phyloP scores from a whole-genome alignment of 179 eudicot genomes.

The Actinidia chinensis region DNA sequence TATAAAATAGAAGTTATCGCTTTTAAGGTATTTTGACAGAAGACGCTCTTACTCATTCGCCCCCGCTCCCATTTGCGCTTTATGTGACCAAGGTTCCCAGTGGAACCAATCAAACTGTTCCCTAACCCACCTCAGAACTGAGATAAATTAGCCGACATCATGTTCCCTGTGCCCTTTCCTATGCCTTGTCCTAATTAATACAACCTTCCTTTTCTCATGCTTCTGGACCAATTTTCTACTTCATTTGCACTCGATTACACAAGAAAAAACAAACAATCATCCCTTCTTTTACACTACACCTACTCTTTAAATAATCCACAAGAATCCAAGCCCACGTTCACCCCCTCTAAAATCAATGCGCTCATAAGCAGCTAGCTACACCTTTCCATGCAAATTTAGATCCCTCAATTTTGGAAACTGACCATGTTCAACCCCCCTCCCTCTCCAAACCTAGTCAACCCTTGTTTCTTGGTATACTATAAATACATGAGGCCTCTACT shows the following conservation, averaged over 20 bases:
- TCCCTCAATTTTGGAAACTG: constrained; percentile 46
- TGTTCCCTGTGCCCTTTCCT: constrained; percentile 18
- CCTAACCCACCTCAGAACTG: not conserved
- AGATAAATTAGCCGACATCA: constrained; percentile 23
- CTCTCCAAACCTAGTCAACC: constrained; percentile 25
- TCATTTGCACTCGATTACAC: constrained; percentile 16
- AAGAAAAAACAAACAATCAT: constrained; percentile 11
- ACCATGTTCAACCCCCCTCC: constrained; percentile 42
- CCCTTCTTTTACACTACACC: constrained; percentile 23
- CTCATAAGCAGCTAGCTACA: constrained; percentile 11
- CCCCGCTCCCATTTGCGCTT: too few species aligned
- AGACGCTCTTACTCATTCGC: too few species aligned
- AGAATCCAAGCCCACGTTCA: constrained; percentile 52
- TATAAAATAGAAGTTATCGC: too few species aligned
- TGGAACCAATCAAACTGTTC: constrained; percentile 5
- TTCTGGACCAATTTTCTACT: constrained; percentile 40
- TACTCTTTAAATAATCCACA: not conserved
- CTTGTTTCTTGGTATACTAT: constrained; percentile 17
- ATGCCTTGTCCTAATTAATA: constrained; percentile 32
- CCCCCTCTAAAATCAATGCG: constrained; percentile 12
- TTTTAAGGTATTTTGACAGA: too few species aligned
- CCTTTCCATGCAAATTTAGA: constrained; percentile 35
- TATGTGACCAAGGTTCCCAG: too few species aligned
- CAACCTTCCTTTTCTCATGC: constrained; percentile 31
- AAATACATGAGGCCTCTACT: constrained; percentile 22